Evolutionary conservation across 2,329 filamentous ascomycete species (phyloP), one percentile per base, ranked within the genome.

Genomic region (Epichloe baconii): DNA sequence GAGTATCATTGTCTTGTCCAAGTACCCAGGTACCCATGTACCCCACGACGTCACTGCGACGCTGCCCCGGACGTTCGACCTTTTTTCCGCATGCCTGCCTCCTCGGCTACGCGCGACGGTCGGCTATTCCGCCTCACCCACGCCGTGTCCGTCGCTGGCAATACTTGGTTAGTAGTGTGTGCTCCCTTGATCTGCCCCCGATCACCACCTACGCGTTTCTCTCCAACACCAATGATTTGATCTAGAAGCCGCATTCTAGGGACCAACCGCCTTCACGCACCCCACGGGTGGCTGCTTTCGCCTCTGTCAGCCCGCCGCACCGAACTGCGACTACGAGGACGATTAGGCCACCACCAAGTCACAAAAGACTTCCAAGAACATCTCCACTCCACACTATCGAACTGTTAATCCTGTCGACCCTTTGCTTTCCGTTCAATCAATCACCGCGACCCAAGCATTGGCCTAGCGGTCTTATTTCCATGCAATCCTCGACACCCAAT

Each of bases 251-350:
- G 15, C 42, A 15, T 34, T 44, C 14, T 44, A 44, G 14, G 6
- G 7, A 4, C 23, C 42, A n/a, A 26, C 23, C 5, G 23, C 42
- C 42, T 17, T 44, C 42, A 3, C 15, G n/a, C 34, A 54, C 49
- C 53, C 53, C 47, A 54, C 58, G 56, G 58, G 52, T 61, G 56
- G 57, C 57, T 59, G 58, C 59, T 54, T 59, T 36, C 37, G n/a
- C 21, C 48, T 46, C 17, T 31, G 35, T 34, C 14, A 17, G 21
- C 42, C 17, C 23, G 19, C 6, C 26, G 23, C 3, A 11, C 37
- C 47, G 38, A 35, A 15, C 35, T 38, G 35, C 48, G 17, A 40
- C 34, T 34, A 31, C 31, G 40, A 19, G 40, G 44, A 38, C 41
- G 15, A 50, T 42, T 37, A n/a, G 48, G 31, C 31, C 35, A 40